Base-by-base conservation (phyloP, 352 stramenopile species). In the Phytophthora hibernalis region DNA sequence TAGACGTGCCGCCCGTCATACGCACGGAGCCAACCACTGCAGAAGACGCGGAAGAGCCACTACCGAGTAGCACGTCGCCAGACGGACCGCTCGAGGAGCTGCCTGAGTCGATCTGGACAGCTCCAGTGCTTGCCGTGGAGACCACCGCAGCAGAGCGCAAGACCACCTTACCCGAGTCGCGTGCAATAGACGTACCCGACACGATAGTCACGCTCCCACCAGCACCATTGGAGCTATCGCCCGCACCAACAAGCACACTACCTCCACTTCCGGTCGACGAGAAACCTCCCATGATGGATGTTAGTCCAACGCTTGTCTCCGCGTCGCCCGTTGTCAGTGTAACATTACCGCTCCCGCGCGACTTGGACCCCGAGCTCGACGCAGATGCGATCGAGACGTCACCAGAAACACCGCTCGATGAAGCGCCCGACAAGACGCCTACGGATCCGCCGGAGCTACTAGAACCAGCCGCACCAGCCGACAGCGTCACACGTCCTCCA, bases 141-240 rank as follows among this genome's bases (percentile, higher is more conserved):
- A 40, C 53, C 40, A 67, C 45, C n/a, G 22, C 56, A 53, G 52
- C 56, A 31, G 65, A 68, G 44, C 52, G 65, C 31, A 68, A 59
- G 24, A 18, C 16, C 37, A 64, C 54, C 44, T 54, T 60, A 26
- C 68, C 60, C 24, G 59, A 72, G 44, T 49, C 40, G 43, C 53
- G 50, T 24, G 45, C n/a, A 28, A 44, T 26, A 24, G 59, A 72
- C 44, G 61, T 60, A 5, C 64, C 64, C n/a, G 64, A 72, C 20
- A 55, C 43, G 45, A 75, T 64, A 50, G 60, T 57, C 48, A 70
- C 61, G 37, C 28, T 68, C 6, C 68, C 55, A 18, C 65, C 59
- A 53, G 35, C 18, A 15, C 40, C 40, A 45, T 64, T 68, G 15
- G 35, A 52, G 47, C 52, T 68, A 52, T 57, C 40, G 15, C 65